phyloP scores from a whole-genome alignment of 1,139 yeast genomes.

The Taphrina confusa region DNA sequence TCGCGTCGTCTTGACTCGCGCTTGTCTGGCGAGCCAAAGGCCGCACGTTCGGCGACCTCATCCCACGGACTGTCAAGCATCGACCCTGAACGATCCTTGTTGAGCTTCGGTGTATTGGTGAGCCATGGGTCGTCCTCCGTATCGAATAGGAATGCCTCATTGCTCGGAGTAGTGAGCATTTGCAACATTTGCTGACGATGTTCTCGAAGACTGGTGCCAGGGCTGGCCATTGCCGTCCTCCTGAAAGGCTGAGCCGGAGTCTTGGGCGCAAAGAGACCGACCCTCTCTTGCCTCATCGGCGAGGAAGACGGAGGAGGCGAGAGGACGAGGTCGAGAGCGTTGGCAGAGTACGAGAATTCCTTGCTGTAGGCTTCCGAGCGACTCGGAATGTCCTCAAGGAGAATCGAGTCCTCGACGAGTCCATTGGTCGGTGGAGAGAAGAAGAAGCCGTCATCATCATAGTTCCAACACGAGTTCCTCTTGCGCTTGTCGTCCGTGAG shows the following conservation, averaged over 20 bases:
- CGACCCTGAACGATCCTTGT: slow-evolving; percentile 42
- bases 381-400: slow-evolving; percentile 5
- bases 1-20: slow-evolving; percentile 45
- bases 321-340: slow-evolving; percentile 32
- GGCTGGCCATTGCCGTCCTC: slow-evolving; percentile 38
- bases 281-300: slow-evolving; percentile 24
- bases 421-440: slow-evolving; percentile 15
- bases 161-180: slow-evolving; percentile 49
- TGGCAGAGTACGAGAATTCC: slow-evolving; percentile 28
- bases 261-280: slow-evolving; percentile 13
- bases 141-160: slow-evolving; percentile 3
- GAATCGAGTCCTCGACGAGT: slow-evolving; percentile 3
- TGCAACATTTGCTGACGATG: slow-evolving; percentile 44
- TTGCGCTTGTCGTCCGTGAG: slow-evolving; percentile 26
- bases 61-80: slow-evolving; percentile 53
- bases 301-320: slow-evolving; percentile 35
- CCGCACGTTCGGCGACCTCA: slow-evolving; percentile 53
- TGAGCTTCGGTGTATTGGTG: slow-evolving; percentile 7
- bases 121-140: slow-evolving; percentile 31
- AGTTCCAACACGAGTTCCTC: slow-evolving; percentile 19
- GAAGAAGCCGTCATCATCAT: slow-evolving; percentile 26
- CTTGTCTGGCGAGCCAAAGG: slow-evolving; percentile 50
- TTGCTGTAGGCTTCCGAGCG: slow-evolving; percentile 3
- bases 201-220: slow-evolving; percentile 43
- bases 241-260: slow-evolving; percentile 24